Evolutionary conservation across 371 early-diverging fungal species (phyloP).

Genomic region (Fennellomyces sp.): DNA sequence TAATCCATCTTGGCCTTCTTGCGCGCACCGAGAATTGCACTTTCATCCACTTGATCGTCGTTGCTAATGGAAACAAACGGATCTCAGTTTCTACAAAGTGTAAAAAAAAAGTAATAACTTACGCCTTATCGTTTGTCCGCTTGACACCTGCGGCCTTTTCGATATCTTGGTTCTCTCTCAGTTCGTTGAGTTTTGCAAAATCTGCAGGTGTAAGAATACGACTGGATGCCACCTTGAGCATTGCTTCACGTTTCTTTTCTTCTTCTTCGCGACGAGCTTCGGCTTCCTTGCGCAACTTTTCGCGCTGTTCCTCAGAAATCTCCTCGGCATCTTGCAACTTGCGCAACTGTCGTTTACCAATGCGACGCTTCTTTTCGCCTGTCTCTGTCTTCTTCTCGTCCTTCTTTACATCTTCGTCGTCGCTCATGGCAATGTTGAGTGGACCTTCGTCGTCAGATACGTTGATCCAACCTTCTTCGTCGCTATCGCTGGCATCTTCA

Average conservation of each 20-base stretch:
- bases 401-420: slow-evolving; percentile 34
- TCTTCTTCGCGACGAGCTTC: slow-evolving; percentile 43
- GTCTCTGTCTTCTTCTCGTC: slow-evolving; percentile 24
- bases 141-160: slow-evolving; percentile 41
- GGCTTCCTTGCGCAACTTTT: slow-evolving; percentile 36
- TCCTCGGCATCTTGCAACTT: slow-evolving; percentile 49
- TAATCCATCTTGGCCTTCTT: slow-evolving; percentile 92
- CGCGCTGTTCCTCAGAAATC: slow-evolving; percentile 53
- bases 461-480: slow-evolving; percentile 50
- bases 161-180: slow-evolving; percentile 65
- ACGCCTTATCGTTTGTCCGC: slow-evolving; percentile 38
- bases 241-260: slow-evolving; percentile 39
- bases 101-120: too few species aligned
- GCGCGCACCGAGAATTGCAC: slow-evolving; percentile 78
- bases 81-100: neutral
- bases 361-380: slow-evolving; percentile 32
- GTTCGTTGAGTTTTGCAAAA: slow-evolving; percentile 81
- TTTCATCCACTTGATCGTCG: slow-evolving; percentile 65
- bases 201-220: slow-evolving; percentile 92
- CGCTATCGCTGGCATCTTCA: slow-evolving; percentile 53
- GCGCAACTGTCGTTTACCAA: slow-evolving; percentile 51
- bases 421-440: slow-evolving; percentile 43
- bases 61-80: neutral
- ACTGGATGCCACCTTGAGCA: slow-evolving; percentile 46
- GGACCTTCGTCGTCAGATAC: slow-evolving; percentile 54